These are phyloP conservation scores for Colletotrichum horii DNA, from an alignment of 2,329 filamentous ascomycete genomes.

Conservation along the genomic window DNA sequence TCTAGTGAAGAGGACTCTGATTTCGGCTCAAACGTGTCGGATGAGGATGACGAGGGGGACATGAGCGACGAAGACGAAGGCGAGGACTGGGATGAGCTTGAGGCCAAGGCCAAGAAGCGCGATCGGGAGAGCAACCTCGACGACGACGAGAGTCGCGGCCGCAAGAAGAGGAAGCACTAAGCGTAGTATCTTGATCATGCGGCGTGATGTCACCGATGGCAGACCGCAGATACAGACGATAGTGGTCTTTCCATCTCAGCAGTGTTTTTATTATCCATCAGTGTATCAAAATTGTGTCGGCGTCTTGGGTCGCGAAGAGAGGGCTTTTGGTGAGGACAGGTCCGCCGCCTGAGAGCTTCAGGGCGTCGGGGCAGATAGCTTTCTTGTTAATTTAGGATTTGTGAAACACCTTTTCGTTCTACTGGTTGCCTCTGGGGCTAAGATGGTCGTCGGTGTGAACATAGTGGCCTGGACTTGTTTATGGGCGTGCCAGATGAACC, in stretches of 20 bases:
- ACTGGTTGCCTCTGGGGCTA: background rate
- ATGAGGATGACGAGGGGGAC: constrained; percentile 80
- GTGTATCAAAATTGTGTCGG: constrained; percentile 22
- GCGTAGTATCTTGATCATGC: background rate
- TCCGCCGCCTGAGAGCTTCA: background rate
- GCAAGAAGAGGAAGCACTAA: constrained; percentile 69
- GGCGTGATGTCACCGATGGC: background rate
- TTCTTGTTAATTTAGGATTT: constrained; percentile 9
- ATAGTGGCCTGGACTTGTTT: background rate
- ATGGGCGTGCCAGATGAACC: background rate
- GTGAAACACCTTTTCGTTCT: background rate
- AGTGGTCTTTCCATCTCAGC: background rate
- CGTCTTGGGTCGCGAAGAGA: constrained; percentile 5
- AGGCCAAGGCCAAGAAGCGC: constrained; percentile 87
- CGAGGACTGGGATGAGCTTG: constrained; percentile 94
- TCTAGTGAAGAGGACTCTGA: constrained; percentile 85
- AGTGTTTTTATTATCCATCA: constrained; percentile 12
- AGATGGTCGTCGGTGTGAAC: background rate
- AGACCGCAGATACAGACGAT: background rate
- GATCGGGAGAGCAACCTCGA: constrained; percentile 73
- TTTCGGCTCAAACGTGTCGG: constrained; percentile 87
- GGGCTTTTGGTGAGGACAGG: background rate
- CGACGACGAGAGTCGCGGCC: constrained; percentile 78
- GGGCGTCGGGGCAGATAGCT: constrained; percentile 1
- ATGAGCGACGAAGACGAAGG: constrained; percentile 77